phyloP scores from a whole-genome alignment of 2,329 filamentous ascomycete genomes.

The Pseudogymnoascus sp. region DNA sequence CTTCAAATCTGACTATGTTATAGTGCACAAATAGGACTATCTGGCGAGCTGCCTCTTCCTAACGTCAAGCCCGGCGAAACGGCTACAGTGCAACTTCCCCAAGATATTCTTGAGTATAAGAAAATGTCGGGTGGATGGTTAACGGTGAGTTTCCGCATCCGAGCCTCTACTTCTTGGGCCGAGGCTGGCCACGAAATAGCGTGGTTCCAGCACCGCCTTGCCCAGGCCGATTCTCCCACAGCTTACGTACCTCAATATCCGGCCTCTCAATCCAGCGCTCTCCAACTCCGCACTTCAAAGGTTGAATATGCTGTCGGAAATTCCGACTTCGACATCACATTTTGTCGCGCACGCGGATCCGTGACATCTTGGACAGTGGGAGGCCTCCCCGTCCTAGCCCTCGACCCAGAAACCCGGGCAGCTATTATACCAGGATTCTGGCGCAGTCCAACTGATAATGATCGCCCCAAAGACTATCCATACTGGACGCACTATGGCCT shows the following conservation, averaged over 20 bases:
- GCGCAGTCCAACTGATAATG: conserved; percentile 60
- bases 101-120: conserved; percentile 15
- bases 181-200: conserved; percentile 46
- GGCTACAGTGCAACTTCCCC: conserved; percentile 29
- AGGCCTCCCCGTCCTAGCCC: conserved; percentile 30
- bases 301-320: conserved; percentile 27
- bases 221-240: not conserved
- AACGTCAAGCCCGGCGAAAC: conserved; percentile 33
- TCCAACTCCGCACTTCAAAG: conserved; percentile 14
- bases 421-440: conserved; percentile 47
- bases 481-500: conserved; percentile 52
- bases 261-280: conserved; percentile 9
- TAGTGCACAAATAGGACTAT: conserved; percentile 26
- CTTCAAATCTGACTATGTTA: not conserved
- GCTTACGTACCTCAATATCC: conserved; percentile 16
- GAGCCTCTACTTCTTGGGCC: conserved; percentile 42
- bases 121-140: conserved; percentile 35
- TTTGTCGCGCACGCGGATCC: conserved; percentile 39
- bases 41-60: conserved; percentile 36
- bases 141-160: conserved; percentile 38
- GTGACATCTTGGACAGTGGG: conserved; percentile 37
- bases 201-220: conserved; percentile 30
- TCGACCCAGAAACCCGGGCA: conserved; percentile 30
- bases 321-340: conserved; percentile 33
- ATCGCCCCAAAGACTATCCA: conserved; percentile 44